A percentile compares a stretch with the other conserved stretches of the same genome.
Evolutionary conservation across 306 rosid genomes (phyloP).

Genomic region (Luffa aegyptiaca): DNA sequence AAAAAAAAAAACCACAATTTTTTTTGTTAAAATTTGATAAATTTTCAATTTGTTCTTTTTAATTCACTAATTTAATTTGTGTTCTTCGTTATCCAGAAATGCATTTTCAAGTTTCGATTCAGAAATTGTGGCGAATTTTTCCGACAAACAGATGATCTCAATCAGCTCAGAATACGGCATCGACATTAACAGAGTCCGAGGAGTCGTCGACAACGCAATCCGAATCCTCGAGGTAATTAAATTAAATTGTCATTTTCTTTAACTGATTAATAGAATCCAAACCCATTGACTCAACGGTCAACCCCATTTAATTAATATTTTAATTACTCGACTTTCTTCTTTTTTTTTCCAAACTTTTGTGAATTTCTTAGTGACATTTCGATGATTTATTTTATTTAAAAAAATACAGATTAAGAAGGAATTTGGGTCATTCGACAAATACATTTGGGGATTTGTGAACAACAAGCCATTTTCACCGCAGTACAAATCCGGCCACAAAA

Average conservation of each 20-base stretch:
- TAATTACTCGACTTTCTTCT: not conserved
- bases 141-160: conserved; percentile 79
- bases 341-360: not conserved
- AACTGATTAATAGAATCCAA: not conserved
- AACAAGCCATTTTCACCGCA: conserved; percentile 72
- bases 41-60: not conserved
- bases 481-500: conserved; percentile 77
- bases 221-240: conserved; percentile 62
- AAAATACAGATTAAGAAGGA: conserved; percentile 52
- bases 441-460: conserved; percentile 90
- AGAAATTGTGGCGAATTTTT: conserved; percentile 55
- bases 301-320: not conserved
- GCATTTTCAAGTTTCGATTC: conserved; percentile 87
- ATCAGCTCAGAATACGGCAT: conserved; percentile 58
- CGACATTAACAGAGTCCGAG: conserved; percentile 85
- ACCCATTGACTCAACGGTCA: not conserved
- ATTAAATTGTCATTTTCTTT: not conserved
- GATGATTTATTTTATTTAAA: not conserved
- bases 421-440: conserved; percentile 75
- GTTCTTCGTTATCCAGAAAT: conserved; percentile 28
- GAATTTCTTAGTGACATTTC: not conserved
- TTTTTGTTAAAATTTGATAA: too few species aligned
- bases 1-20: too few species aligned
- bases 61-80: conserved; percentile 9
- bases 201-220: conserved; percentile 84